A percentile compares a stretch with the other conserved stretches of the same genome.
Evolutionary conservation across 75 land plant genomes (phyloP).

Genomic region (Chamaecyparis obtusa): DNA sequence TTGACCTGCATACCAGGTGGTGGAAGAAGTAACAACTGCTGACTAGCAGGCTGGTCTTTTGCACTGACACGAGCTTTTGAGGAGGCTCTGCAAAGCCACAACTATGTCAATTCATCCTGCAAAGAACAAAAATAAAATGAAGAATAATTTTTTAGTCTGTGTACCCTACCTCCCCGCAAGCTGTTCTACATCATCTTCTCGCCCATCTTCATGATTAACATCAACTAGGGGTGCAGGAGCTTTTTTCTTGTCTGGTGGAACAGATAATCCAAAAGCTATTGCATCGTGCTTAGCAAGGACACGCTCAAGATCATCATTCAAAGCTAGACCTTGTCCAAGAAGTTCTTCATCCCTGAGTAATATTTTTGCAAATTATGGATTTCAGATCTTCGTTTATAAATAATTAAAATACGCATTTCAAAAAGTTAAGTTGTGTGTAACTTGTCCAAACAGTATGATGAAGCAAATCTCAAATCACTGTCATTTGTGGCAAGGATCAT

Average conservation of each 20-base stretch:
- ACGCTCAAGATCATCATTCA: slow-evolving; percentile 92
- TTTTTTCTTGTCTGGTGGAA: slow-evolving; percentile 40
- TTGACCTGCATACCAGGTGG: slow-evolving; percentile 18
- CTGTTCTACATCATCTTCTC: slow-evolving; percentile 27
- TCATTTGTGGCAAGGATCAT: neutral
- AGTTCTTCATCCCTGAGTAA: slow-evolving; percentile 79
- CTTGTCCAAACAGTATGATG: neutral
- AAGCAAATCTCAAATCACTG: neutral
- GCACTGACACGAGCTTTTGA: slow-evolving; percentile 8
- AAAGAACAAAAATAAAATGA: neutral
- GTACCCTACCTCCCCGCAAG: slow-evolving; percentile 26
- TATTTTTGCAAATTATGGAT: neutral
- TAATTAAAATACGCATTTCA: neutral
- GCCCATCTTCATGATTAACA: slow-evolving; percentile 32
- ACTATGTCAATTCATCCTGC: neutral
- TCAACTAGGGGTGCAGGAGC: slow-evolving; percentile 33
- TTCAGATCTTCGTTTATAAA: neutral
- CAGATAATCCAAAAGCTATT: slow-evolving; percentile 62
- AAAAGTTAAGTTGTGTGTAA: neutral
- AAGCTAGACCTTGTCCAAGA: slow-evolving; percentile 69
- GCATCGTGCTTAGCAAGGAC: slow-evolving; percentile 83
- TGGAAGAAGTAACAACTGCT: slow-evolving; percentile 35
- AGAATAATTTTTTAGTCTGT: neutral
- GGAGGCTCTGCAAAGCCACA: slow-evolving; percentile 26
- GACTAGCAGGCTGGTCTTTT: slow-evolving; percentile 18